Conservation (phyloP, 371 early-diverging fungal species). For the Lichtheimia ornata region DNA sequence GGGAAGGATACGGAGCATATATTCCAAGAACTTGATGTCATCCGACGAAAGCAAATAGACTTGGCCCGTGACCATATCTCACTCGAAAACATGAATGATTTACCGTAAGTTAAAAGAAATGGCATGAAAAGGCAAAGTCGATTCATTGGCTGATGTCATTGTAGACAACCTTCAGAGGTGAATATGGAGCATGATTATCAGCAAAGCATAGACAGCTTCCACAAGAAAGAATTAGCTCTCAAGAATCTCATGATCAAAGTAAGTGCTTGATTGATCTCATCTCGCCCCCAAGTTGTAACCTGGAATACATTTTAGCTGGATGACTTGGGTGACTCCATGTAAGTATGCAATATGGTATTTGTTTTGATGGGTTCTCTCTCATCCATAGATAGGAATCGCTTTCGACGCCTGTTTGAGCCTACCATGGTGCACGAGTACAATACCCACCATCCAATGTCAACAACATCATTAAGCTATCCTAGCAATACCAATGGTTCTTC, state of each 20-base stretch:
- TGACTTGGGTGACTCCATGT: slow-evolving; percentile 23
- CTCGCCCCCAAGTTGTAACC: no score
- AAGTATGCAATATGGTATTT: neutral
- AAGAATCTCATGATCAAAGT: slow-evolving; percentile 32
- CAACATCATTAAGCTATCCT: no score
- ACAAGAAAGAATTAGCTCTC: slow-evolving; percentile 23
- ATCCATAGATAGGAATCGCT: slow-evolving; percentile 8
- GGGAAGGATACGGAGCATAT: slow-evolving; percentile 31
- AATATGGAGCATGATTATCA: slow-evolving; percentile 19
- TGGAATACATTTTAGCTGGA: slow-evolving; percentile 10
- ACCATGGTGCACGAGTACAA: slow-evolving; percentile 1
- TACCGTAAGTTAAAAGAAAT: slow-evolving; percentile 14
- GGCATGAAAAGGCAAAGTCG: neutral
- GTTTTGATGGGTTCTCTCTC: neutral
- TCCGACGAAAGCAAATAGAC: slow-evolving; percentile 31
- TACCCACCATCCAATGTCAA: no score
- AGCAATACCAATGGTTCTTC: no score
- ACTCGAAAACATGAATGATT: slow-evolving; percentile 26
- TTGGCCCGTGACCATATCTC: slow-evolving; percentile 35
- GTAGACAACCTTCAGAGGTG: slow-evolving; percentile 7
- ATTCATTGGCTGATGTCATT: neutral
- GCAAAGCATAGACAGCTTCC: slow-evolving; percentile 21
- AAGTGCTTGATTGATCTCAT: neutral
- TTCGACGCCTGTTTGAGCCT: slow-evolving; percentile 10
- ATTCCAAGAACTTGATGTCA: slow-evolving; percentile 32